Evolutionary conservation across 2,329 filamentous ascomycete species (phyloP).

Genomic region (Fusarium algeriense): DNA sequence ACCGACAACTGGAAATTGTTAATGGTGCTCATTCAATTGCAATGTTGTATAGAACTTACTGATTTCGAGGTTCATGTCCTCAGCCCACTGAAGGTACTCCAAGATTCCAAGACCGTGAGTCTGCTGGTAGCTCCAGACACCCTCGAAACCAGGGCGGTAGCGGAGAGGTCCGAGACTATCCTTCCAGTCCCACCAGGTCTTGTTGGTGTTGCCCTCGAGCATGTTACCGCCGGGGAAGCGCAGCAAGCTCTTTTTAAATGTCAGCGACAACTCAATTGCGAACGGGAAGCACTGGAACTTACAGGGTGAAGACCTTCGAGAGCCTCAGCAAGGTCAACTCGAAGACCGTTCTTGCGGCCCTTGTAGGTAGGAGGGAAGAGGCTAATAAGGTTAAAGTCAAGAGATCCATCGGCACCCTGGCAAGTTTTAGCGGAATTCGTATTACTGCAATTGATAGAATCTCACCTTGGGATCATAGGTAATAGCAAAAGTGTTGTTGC

Average conservation of each 20-base stretch:
- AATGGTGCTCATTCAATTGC: neutral
- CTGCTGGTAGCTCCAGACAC: conserved; percentile 71
- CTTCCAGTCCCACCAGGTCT: conserved; percentile 64
- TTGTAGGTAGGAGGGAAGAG: conserved; percentile 73
- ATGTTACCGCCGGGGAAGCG: conserved; percentile 76
- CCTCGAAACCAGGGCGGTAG: conserved; percentile 66
- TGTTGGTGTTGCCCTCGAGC: conserved; percentile 61
- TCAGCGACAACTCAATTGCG: rapidly evolving
- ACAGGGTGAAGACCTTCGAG: conserved; percentile 65
- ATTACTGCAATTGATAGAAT: rapidly evolving
- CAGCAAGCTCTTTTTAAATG: conserved; percentile 61
- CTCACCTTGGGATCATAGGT: conserved; percentile 60
- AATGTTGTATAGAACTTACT: conserved; percentile 47
- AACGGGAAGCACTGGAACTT: conserved; percentile 20
- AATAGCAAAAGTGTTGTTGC: conserved; percentile 68
- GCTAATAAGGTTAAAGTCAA: conserved; percentile 70
- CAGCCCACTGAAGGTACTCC: conserved; percentile 72
- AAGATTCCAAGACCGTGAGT: conserved; percentile 72
- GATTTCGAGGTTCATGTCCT: conserved; percentile 70
- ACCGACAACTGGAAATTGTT: conserved; percentile 60
- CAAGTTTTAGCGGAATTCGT: neutral
- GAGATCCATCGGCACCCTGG: conserved; percentile 55
- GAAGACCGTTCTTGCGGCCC: conserved; percentile 67
- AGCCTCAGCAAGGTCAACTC: conserved; percentile 66
- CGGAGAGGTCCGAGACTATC: conserved; percentile 66